Evolutionary conservation across 1,139 yeast genomes (phyloP), one percentile per base, ranked within the genome.

Genomic region (Sugiyamaella sp.): DNA sequence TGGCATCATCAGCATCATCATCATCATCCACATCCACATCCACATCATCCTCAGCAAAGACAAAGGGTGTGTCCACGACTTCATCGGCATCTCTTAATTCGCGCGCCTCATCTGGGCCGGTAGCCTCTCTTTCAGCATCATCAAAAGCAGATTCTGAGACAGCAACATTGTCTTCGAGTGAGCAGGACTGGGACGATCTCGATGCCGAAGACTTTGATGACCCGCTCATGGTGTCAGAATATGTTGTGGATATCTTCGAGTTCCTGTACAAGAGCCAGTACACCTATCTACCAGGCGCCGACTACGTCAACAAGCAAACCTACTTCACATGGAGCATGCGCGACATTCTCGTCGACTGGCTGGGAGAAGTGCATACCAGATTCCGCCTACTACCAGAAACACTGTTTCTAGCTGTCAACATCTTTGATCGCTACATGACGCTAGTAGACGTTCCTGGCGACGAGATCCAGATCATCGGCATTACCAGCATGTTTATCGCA

Each of bases 181-280:
- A 33, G n/a, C 64, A 55, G 17, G 62, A 60, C 35, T 90, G 96
- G 95, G 96, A 89, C 65, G 97, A 91, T 69, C 76, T 91, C 56
- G 97, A 91, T 68, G 91, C 86, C 50, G 97, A 89, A 64, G 99
- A 93, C 69, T 74, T 76, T 57, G 91, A 87, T 64, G 99, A 93
- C 71, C 98, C 98, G 9, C 77, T 88, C 60, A 90, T 91, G 97
- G 97, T 89, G 27, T 84, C 91, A 63, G 99, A 93, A 74, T 93
- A 90, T 68, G 96, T 89, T 54, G 81, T 77, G 61, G 97, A 89
- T 57, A 91, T 93, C 56, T 91, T 89, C 71, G 85, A 81, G 41
- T 89, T 88, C 69, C 75, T 91, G 62, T 84, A 86, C 69, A 85
- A 80, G 66, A 76, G 86, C 57, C 97, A 93, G 71, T 72, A 77